A percentile compares a stretch with the other conserved stretches of the same genome.
These are phyloP conservation scores for Termitomyces titanicus DNA, from an alignment of 768 basidiomycete species.

Conservation along the genomic window DNA sequence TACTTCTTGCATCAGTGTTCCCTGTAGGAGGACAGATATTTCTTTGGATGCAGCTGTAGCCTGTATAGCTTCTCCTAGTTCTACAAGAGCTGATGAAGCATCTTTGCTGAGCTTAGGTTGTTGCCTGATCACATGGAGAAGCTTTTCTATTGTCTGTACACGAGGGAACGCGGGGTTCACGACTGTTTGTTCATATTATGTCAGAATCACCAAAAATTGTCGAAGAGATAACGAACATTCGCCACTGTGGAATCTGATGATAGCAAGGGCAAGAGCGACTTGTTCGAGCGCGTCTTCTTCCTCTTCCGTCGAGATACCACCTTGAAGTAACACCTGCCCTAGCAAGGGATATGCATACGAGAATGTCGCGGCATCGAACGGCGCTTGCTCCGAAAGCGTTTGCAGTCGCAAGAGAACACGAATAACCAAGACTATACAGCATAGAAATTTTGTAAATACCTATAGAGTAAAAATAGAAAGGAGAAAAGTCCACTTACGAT, in stretches of 20 bases:
- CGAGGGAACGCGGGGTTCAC: constrained; percentile 72
- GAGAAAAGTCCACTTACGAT: constrained; percentile 35
- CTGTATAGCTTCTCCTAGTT: constrained; percentile 77
- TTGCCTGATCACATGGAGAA: constrained; percentile 68
- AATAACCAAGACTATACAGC: constrained; percentile 59
- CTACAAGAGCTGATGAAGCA: constrained; percentile 75
- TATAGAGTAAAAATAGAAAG: too few relatives aligned
- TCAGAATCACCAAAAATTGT: not conserved
- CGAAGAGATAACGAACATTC: constrained; percentile 52
- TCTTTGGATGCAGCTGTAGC: constrained; percentile 62
- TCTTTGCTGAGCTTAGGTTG: constrained; percentile 84
- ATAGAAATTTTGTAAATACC: not conserved
- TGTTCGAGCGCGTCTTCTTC: constrained; percentile 79
- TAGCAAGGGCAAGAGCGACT: constrained; percentile 66
- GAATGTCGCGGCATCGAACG: constrained; percentile 85
- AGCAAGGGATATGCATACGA: constrained; percentile 78
- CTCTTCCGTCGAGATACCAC: constrained; percentile 62
- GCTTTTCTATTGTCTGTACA: constrained; percentile 56
- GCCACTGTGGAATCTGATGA: constrained; percentile 67
- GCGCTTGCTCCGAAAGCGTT: constrained; percentile 72
- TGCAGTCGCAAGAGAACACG: constrained; percentile 85
- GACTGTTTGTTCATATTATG: constrained; percentile 40
- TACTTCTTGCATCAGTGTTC: constrained; percentile 81
- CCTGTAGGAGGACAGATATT: constrained; percentile 58
- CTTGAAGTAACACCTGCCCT: constrained; percentile 58